Evolutionary conservation across 805 yeast genomes (phyloP), one percentile per base, ranked within the genome.

Genomic region (Kregervanrija delftensis): DNA sequence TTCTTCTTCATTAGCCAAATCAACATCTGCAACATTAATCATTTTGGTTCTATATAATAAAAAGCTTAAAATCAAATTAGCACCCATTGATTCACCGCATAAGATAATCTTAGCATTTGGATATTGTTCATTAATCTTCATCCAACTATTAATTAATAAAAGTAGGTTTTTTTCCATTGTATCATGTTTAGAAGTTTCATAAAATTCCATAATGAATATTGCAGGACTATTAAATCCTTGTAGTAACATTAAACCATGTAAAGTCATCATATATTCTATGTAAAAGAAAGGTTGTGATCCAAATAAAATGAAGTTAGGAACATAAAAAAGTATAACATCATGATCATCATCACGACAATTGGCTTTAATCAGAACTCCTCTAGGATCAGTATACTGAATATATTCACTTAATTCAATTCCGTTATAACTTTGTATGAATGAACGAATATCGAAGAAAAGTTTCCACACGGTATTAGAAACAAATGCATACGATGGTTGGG

Each of bases 161-260:
- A 31, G 31, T 15, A 48, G 16, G 22, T 33, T 40, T 15, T 35
- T 31, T 32, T 44, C 45, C 41, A 46, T 45, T 28, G 48, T n/a
- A 31, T 49, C 33, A 12, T 17, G 36, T 41, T 50, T 47, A 4
- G 45, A 37, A 28, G 33, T 33, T 17, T 46, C 46, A 10, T 60
- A 56, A 35, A 63, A 39, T 22, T 71, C 65, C 15, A 68, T 57
- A 8, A 73, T 61, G 35, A 69, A 69, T 3, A 71, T 59, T 4
- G 65, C 69, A 1, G 82, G 81, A 49, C 69, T 73, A 17, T 55
- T 46, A 50, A 76, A 76, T 1, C 81, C 81, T 50, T 73, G 76
- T 41, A 69, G 59, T 28, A 68, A 62, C 32, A 77, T 59, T 14
- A 70, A 57, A 2, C 68, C 64, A 22, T 69, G 63, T 38, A 73